Base-by-base conservation (phyloP, 768 basidiomycete species). In the Chiua virens region DNA sequence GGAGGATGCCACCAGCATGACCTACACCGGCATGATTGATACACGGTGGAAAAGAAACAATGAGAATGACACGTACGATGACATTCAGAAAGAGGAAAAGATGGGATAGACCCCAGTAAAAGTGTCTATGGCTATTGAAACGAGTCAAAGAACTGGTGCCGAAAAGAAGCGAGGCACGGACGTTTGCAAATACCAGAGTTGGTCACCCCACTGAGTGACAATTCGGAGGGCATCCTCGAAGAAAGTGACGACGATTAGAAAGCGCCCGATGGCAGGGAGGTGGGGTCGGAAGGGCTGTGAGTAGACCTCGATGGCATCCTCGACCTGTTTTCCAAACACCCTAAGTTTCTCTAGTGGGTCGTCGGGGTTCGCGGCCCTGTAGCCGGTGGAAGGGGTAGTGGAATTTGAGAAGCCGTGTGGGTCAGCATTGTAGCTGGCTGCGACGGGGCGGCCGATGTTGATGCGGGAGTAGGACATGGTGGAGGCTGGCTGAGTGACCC, bases 131-230 rank as follows among this genome's bases (percentile, higher is more conserved):
- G 73, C 96, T 98, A 60, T 34, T 42, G 20, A 34, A 42, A 42
- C 39, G 34, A 44, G 25, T 40, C 60, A 30, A 64, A 52, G 41
- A 38, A 17, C 18, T 5, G 38, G 25, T 22, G 18, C 49, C 35
- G 38, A 48, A 43, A 36, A 22, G 28, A 34, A 46, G 38, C 45
- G 35, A 44, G 3, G 11, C 39, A 75, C 92, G 63, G 56, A 97
- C 96, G 85, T 86, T 70, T 98, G 92, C 63, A 99, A 77, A 71
- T 98, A 99, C 92, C 96, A 99, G 48, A 97, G 82, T 73, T 99
- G 97, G 75, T 99, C 97, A 42, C 82, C 69, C 93, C 94, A 98
- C 69, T 98, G 96, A 3, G 93, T 91, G 53, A 91, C 47, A 65
- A 98, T 98, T 57, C 97, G 78, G 63, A 96, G 71, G 9, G 97